Evolutionary conservation across 768 basidiomycete species (phyloP).

Genomic region (Tulasnella calospora): DNA sequence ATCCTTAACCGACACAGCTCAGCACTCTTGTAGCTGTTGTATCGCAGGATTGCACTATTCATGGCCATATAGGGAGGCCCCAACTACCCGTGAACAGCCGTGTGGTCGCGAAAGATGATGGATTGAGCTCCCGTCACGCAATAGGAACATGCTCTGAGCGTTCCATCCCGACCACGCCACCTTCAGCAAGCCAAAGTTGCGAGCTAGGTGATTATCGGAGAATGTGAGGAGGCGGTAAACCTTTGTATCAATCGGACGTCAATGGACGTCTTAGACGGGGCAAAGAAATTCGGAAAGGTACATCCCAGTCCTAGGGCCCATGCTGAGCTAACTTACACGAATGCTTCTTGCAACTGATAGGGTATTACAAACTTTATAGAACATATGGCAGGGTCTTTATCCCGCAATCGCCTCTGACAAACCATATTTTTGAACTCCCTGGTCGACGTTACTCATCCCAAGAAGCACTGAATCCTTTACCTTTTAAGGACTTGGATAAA

Average conservation of each 20-base stretch:
- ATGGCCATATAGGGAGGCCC: no score
- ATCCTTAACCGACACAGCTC: no score
- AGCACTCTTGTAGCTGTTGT: no score
- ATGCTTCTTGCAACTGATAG: not conserved
- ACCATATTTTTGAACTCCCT: not conserved
- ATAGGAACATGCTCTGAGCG: no score
- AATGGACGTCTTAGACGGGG: not conserved
- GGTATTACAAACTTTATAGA: not conserved
- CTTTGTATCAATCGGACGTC: not conserved
- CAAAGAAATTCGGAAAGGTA: not conserved
- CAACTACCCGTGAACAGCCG: no score
- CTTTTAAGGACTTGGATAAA: not conserved
- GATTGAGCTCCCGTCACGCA: no score
- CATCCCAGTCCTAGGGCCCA: not conserved
- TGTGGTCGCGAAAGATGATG: no score
- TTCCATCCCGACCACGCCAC: no score
- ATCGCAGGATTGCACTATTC: no score
- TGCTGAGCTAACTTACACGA: not conserved
- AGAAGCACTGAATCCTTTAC: not conserved
- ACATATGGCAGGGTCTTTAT: not conserved
- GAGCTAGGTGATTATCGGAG: no score
- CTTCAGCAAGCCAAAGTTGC: no score
- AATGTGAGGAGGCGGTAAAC: no score
- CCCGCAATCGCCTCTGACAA: not conserved
- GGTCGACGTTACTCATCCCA: not conserved